Evolutionary conservation across 2,329 filamentous ascomycete genomes (phyloP).

Genomic region (Emericellopsis cladophorae): DNA sequence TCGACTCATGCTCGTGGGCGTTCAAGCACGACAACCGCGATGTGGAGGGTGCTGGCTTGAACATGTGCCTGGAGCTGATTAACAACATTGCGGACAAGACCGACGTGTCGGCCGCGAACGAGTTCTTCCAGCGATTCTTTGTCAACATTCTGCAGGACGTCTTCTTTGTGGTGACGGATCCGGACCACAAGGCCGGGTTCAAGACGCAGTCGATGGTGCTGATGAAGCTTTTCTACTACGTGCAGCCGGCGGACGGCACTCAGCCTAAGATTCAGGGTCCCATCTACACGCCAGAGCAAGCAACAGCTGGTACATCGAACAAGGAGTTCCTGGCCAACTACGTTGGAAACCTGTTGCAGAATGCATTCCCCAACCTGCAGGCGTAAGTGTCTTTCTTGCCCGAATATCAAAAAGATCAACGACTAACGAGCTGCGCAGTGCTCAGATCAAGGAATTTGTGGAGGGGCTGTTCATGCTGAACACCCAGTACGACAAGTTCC

Average conservation of each 20-base stretch:
- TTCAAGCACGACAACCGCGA: conserved; percentile 99
- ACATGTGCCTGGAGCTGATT: conserved; percentile 96
- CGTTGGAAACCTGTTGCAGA: conserved; percentile 71
- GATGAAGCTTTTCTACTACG: conserved; percentile 91
- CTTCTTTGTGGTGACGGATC: conserved; percentile 95
- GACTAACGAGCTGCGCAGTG: conserved; percentile 36
- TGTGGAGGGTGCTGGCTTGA: conserved; percentile 88
- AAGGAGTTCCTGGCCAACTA: conserved; percentile 84
- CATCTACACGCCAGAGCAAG: conserved; percentile 78
- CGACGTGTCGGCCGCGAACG: conserved; percentile 72
- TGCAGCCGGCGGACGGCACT: conserved; percentile 56
- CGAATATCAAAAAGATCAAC: not conserved
- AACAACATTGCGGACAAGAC: conserved; percentile 95
- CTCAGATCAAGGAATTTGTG: conserved; percentile 83
- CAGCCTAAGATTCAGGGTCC: conserved; percentile 83
- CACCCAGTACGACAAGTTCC: conserved; percentile 86
- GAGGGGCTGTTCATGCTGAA: conserved; percentile 81
- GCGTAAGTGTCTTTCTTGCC: conserved; percentile 46
- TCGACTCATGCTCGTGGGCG: conserved; percentile 99
- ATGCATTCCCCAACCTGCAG: conserved; percentile 87
- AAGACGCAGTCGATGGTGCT: conserved; percentile 93
- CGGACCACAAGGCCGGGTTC: conserved; percentile 97
- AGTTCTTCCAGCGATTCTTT: conserved; percentile 98
- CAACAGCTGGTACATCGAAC: conserved; percentile 72
- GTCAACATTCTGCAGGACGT: conserved; percentile 92